Percentiles rank a stretch among this genome's conserved stretches.
Conservation (phyloP, 352 stramenopile genomes). For the Phytophthora pluvialis region DNA sequence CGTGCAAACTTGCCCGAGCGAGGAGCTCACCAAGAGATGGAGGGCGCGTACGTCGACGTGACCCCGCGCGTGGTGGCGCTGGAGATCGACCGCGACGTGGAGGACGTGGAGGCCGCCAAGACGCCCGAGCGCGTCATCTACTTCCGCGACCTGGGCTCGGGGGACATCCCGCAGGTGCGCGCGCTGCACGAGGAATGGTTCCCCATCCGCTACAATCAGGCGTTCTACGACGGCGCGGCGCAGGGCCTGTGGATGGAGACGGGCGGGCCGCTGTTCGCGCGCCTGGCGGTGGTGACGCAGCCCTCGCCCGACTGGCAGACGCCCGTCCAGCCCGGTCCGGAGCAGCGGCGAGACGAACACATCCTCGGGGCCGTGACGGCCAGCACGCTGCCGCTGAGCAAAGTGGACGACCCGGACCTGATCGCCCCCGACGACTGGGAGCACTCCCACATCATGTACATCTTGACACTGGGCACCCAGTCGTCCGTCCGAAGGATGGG, state of each 20-base stretch:
- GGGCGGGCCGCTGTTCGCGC: constrained; percentile 89
- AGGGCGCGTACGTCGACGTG: constrained; percentile 15
- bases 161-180: constrained; percentile 92
- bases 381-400: constrained; percentile 83
- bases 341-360: constrained; percentile 30
- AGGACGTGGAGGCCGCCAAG: constrained; percentile 14
- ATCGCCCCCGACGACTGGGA: constrained; percentile 59
- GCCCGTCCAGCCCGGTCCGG: constrained; percentile 2
- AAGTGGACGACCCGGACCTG: constrained; percentile 66
- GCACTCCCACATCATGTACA: constrained; percentile 95
- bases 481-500: constrained; percentile 85
- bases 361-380: constrained; percentile 93
- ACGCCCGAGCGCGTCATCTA: constrained; percentile 55
- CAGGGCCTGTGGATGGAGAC: constrained; percentile 88
- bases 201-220: constrained; percentile 95
- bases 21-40: constrained; percentile 17
- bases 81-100: constrained; percentile 25
- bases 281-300: constrained; percentile 74
- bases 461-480: constrained; percentile 95
- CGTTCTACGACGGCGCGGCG: constrained; percentile 95
- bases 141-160: constrained; percentile 72
- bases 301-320: constrained; percentile 23
- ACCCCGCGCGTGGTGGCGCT: constrained; percentile 27
- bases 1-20: background rate
- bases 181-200: constrained; percentile 97